Base-by-base conservation (phyloP, 805 yeast species). In the Starmerella khaoyaiensis region DNA sequence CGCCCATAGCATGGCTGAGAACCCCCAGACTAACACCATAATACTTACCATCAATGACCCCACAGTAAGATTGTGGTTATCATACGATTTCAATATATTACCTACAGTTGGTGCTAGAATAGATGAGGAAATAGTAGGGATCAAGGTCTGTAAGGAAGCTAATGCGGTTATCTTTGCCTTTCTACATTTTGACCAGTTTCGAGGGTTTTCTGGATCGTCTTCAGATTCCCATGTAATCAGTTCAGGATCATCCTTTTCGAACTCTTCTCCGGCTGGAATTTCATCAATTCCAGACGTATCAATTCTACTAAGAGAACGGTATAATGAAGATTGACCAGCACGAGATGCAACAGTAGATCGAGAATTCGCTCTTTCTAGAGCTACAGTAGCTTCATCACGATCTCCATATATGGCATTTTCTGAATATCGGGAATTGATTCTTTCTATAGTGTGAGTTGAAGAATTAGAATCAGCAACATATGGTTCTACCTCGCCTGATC, bases 1-100 rank as follows among this genome's bases (percentile, higher is more conserved):
- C 1, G 81, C 77, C 40, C 75, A 60, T 22, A 77, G 49, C 34
- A 78, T 56, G 1, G 84, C 83, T 10, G 78, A 78, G 16, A 71
- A 43, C 0, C 81, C 82, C 66, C 80, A 65, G 1, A 83, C 81
- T 47, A 76, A 62, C n/a, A 78, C 67, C 62, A 72, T 75, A 24
- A 78, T 65, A 0, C 79, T 69, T 3, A 78, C 75, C 21, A 72
- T 69, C 44, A 76, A 57, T 0, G 76, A 62, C 30, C 65, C 57
- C 2, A 74, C 65, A 2, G 65, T 59, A 0, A 60, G 36, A 28
- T 61, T 56, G 3, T 62, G 54, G 28, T 70, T 65, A 34, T 60
- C 55, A 39, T 73, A 67, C 2, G 62, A 63, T 5, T 42, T 55
- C 4, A 71, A 52, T 27, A 76, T 72, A 6, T 61, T 61, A 0